Evolutionary conservation across 2,329 filamentous ascomycete genomes (phyloP), one percentile per base, ranked within the genome.

Genomic region (Botryotinia narcissicola): DNA sequence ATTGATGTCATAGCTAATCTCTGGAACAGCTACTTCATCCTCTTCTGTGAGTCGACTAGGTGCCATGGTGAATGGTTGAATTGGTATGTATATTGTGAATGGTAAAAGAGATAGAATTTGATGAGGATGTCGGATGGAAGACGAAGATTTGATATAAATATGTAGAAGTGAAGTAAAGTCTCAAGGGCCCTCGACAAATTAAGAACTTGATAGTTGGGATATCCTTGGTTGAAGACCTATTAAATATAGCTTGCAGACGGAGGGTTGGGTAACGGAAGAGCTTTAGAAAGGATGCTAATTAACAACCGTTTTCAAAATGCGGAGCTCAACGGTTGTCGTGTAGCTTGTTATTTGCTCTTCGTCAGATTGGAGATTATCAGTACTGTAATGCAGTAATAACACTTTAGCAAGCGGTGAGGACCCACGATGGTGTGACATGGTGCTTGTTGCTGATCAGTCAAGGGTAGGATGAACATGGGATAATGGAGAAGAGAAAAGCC

Each of bases 1-100:
- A 78, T 85, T 85, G 79, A 85, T 85, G 77, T 85, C 84, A 76
- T 85, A 85, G 66, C 73, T 75, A 62, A 77, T 75, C 35, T 78
- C 76, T n/a, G 78, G 76, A 35, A 71, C 70, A 18, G 75, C 62
- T 18, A 69, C 20, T 25, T 73, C 72, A 71, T 78, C 75, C 48
- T 78, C 76, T 37, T 42, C 37, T 54, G 32, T 62, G 32, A 74
- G 75, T 72, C 76, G 73, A 75, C 76, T 75, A 64, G 77, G 77
- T 32, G 76, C 74, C 77, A 78, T 78, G 44, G 35, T 70, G 54
- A 44, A 70, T 40, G 32, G 29, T 63, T 57, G 22, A 57, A n/a
- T 54, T 54, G 35, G 35, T 42, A 57, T 70, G 46, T 54, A 68
- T 37, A 25, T 29, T 37, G 20, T 29, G 57, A 71, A 63, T 44